These are phyloP conservation scores for Mucor irregularis DNA, from an alignment of 371 early-diverging fungal genomes.

Conservation along the genomic window DNA sequence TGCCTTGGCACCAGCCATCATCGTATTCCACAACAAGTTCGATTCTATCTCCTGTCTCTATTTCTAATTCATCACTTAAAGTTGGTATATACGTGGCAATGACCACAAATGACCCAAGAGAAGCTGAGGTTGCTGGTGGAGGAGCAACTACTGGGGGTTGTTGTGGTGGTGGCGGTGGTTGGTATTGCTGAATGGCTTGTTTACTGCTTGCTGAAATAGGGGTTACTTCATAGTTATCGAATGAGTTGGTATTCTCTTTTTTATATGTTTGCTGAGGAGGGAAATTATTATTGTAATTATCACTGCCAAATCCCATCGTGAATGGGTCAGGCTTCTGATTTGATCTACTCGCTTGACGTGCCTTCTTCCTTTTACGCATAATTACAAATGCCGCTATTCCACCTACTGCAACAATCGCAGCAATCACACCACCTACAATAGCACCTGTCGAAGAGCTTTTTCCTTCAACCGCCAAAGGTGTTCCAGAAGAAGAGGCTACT, in stretches of 20 bases:
- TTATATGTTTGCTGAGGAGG: no score
- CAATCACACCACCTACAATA: not conserved
- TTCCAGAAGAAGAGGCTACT: no score
- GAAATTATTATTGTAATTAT: no score
- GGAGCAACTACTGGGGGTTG: not conserved
- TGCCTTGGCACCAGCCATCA: conserved; percentile 63
- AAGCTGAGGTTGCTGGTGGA: not conserved
- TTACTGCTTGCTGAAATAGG: no score
- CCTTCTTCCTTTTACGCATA: not conserved
- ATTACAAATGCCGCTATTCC: not conserved
- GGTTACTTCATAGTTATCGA: no score
- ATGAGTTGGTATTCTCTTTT: no score
- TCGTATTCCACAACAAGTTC: conserved; percentile 59
- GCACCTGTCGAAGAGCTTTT: not conserved
- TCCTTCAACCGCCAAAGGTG: no score
- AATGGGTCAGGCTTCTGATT: conserved; percentile 7
- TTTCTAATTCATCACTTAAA: conserved; percentile 58
- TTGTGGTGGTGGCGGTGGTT: not conserved
- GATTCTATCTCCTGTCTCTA: conserved; percentile 55
- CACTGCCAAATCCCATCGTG: no score
- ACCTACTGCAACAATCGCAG: not conserved
- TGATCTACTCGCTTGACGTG: not conserved
- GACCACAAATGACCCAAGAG: conserved; percentile 39
- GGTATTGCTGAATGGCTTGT: no score
- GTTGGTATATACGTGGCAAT: conserved; percentile 55